Evolutionary conservation across 352 stramenopile genomes (phyloP), one percentile per base, ranked within the genome.

Genomic region (Peronospora tabacina): DNA sequence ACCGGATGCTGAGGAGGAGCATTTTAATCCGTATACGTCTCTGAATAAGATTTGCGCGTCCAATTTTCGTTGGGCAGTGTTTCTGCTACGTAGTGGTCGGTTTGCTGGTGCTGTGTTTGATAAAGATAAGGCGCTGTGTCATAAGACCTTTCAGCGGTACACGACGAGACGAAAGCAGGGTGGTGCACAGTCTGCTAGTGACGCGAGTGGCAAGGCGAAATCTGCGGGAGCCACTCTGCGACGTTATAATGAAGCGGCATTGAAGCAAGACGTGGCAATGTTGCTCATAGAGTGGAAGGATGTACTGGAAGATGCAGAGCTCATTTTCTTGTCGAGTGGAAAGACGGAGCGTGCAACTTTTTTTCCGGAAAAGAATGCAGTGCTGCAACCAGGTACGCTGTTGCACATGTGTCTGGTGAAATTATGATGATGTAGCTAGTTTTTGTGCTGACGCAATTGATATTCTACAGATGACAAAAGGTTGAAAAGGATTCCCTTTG

Each of bases 81-180:
- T 97, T 24, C 56, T 97, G n/a, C 53, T 98, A 13, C 86, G 85
- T 51, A 95, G 82, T 38, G 93, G 93, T 11, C 72, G 90, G 41
- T 97, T 98, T 68, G 91, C 88, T 4, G 87, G 80, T 5, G 90
- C 81, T 13, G 71, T 97, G 6, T 97, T 95, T 62, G 67, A 90
- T 30, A 74, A 80, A 56, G 84, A 90, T 30, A 90, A 86, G 58
- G 94, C 89, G 30, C 22, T 97, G 13, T 80, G 78, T 34, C 93
- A 98, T 63, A 95, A 93, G 62, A 92, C 90, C 34, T 96, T 91
- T 38, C 79, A 93, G 49, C 71, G 88, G 13, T 98, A 98, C 69
- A 98, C 93, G 7, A 85, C 92, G 5, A 80, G 93, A 29, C 82
- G 91, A 44, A 96, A 96, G 45, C 93, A 98, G 59, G 93, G 93